A percentile compares a stretch with the other conserved stretches of the same genome.
Evolutionary conservation across 805 yeast species (phyloP).

Genomic region (Metschnikowia shivogae): DNA sequence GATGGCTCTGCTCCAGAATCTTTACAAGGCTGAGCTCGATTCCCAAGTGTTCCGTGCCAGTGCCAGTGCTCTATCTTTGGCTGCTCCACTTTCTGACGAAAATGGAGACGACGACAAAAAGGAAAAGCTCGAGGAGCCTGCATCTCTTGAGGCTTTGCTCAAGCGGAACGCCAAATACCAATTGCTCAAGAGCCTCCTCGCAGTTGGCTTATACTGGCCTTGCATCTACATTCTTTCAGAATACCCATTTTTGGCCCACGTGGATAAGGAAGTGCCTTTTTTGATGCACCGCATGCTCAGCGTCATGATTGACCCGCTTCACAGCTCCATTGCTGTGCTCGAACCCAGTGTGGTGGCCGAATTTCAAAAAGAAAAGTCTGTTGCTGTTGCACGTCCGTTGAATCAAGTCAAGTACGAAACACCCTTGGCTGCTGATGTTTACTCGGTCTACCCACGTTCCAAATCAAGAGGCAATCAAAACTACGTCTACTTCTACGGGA

Average conservation of each 20-base stretch:
- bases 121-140: slow-evolving; percentile 6
- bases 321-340: slow-evolving; percentile 22
- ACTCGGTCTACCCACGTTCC: slow-evolving; percentile 31
- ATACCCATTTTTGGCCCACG: slow-evolving; percentile 57
- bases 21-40: slow-evolving; percentile 45
- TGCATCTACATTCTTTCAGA: slow-evolving; percentile 53
- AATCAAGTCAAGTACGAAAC: slow-evolving; percentile 28
- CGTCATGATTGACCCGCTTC: slow-evolving; percentile 48
- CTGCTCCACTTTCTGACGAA: slow-evolving; percentile 75
- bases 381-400: slow-evolving; percentile 24
- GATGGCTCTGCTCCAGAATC: slow-evolving; percentile 40
- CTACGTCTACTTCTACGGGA: slow-evolving; percentile 40
- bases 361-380: slow-evolving; percentile 22
- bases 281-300: slow-evolving; percentile 49
- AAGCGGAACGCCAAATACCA: slow-evolving; percentile 25
- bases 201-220: slow-evolving; percentile 61
- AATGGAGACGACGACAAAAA: slow-evolving; percentile 40
- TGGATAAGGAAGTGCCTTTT: slow-evolving; percentile 46
- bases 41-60: slow-evolving; percentile 57
- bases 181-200: slow-evolving; percentile 50
- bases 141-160: slow-evolving; percentile 17
- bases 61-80: slow-evolving; percentile 79
- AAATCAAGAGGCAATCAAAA: slow-evolving; percentile 22
- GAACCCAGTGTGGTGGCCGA: slow-evolving; percentile 15
- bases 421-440: slow-evolving; percentile 14